These are phyloP conservation scores for Hypoxylon sp. DNA, from an alignment of 2,329 filamentous ascomycete species.

Conservation along the genomic window DNA sequence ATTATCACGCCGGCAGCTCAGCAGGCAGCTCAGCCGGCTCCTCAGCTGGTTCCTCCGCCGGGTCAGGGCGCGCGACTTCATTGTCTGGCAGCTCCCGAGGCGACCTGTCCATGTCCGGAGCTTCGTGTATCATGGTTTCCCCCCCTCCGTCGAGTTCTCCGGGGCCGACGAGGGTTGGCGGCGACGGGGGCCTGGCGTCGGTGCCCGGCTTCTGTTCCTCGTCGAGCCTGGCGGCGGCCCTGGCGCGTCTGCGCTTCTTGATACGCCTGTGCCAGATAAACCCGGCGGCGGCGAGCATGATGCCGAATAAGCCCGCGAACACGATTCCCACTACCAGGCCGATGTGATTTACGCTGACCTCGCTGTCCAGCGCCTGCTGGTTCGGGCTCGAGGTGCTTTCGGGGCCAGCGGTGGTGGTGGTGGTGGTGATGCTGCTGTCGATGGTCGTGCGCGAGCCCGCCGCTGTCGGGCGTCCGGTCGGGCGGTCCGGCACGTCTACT, in stretches of 20 bases:
- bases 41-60: background rate
- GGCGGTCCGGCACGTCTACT: background rate
- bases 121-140: constrained; percentile 10
- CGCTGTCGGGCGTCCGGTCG: too few relatives aligned
- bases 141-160: constrained; percentile 5
- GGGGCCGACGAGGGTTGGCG: too few relatives aligned
- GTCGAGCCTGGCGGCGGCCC: constrained; percentile 1
- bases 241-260: constrained; percentile 2
- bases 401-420: background rate
- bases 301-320: background rate
- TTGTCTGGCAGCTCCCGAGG: constrained; percentile 6
- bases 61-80: background rate
- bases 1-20: constrained; percentile 8
- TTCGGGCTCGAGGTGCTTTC: background rate
- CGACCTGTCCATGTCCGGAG: background rate
- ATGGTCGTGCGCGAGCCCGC: background rate
- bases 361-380: constrained; percentile 3
- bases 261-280: constrained; percentile 6
- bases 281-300: background rate
- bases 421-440: background rate
- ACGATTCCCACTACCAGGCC: constrained; percentile 32
- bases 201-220: constrained; percentile 1
- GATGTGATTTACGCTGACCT: constrained; percentile 8
- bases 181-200: too few relatives aligned
- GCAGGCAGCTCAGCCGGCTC: background rate